Evolutionary conservation across 2,329 filamentous ascomycete genomes (phyloP).

Genomic region (Graphilbum fragrans): DNA sequence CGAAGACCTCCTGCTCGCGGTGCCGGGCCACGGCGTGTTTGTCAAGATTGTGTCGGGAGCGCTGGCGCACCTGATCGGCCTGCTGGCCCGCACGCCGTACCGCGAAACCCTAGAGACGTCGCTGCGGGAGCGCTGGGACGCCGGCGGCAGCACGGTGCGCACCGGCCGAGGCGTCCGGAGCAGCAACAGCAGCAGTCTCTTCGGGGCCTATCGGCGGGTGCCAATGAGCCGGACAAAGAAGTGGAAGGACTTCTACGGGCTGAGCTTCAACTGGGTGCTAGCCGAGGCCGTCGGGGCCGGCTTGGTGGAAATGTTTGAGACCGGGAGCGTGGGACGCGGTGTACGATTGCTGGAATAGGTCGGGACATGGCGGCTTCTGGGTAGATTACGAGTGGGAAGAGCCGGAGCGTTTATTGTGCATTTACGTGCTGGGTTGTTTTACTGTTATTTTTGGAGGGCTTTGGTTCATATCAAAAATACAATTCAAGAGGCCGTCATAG

Average conservation of each 20-base stretch:
- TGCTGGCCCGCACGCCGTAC: conserved; percentile 47
- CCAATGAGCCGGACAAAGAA: conserved; percentile 51
- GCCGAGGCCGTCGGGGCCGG: conserved; percentile 60
- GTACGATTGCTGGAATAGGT: conserved; percentile 28
- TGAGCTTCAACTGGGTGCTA: conserved; percentile 60
- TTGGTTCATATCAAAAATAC: too few relatives aligned
- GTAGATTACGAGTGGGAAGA: not conserved
- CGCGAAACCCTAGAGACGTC: conserved; percentile 50
- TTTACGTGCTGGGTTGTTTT: too few relatives aligned
- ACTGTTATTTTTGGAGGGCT: too few relatives aligned
- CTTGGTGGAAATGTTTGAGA: conserved; percentile 62
- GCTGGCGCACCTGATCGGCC: conserved; percentile 45
- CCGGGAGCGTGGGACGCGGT: conserved; percentile 58
- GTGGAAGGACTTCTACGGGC: conserved; percentile 59
- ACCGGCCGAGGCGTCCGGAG: too few relatives aligned
- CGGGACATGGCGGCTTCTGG: not conserved
- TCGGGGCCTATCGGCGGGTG: conserved; percentile 33
- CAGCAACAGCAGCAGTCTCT: conserved; percentile 34
- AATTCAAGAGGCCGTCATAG: too few relatives aligned
- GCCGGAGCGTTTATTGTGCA: too few relatives aligned
- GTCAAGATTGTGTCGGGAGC: conserved; percentile 52
- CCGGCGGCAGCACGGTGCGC: conserved; percentile 26
- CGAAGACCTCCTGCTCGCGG: conserved; percentile 40
- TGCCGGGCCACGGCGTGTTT: conserved; percentile 55
- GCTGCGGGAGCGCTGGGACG: conserved; percentile 59